phyloP scores from a whole-genome alignment of 2,329 filamentous ascomycete species.

The Paramyrothecium roridum region DNA sequence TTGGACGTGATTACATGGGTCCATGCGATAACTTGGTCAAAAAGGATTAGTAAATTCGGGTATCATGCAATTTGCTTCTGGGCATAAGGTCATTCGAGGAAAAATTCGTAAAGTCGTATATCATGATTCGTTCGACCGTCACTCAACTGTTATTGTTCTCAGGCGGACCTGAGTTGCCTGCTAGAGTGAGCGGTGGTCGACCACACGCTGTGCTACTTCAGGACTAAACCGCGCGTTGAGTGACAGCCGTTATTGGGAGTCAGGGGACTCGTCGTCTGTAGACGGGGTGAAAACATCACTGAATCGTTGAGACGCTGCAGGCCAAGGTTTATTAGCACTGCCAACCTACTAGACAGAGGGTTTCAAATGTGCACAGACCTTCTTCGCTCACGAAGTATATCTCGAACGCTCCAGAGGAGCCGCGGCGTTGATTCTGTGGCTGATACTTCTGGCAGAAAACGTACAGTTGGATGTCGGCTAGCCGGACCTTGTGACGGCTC shows the following conservation, averaged over 20 bases:
- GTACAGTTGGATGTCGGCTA: slow-evolving; percentile 54
- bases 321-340: neutral
- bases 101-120: slow-evolving; percentile 19
- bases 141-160: too few relatives aligned
- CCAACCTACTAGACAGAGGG: neutral
- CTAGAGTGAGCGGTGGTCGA: too few relatives aligned
- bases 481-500: slow-evolving; percentile 42
- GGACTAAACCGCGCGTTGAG: neutral
- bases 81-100: slow-evolving; percentile 9
- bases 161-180: too few relatives aligned
- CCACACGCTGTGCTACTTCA: too few relatives aligned
- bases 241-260: neutral
- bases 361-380: slow-evolving; percentile 18
- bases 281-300: slow-evolving; percentile 34
- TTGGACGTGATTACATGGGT: neutral
- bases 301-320: slow-evolving; percentile 28
- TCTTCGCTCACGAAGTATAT: slow-evolving; percentile 44
- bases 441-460: slow-evolving; percentile 57
- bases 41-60: neutral
- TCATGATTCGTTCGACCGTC: slow-evolving; percentile 9
- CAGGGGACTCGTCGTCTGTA: slow-evolving; percentile 9
- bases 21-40: neutral
- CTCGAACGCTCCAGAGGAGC: slow-evolving; percentile 45
- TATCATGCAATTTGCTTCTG: slow-evolving; percentile 20
- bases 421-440: slow-evolving; percentile 48